Conservation (phyloP, 2,329 filamentous ascomycete genomes). For the Passalora sequoiae region DNA sequence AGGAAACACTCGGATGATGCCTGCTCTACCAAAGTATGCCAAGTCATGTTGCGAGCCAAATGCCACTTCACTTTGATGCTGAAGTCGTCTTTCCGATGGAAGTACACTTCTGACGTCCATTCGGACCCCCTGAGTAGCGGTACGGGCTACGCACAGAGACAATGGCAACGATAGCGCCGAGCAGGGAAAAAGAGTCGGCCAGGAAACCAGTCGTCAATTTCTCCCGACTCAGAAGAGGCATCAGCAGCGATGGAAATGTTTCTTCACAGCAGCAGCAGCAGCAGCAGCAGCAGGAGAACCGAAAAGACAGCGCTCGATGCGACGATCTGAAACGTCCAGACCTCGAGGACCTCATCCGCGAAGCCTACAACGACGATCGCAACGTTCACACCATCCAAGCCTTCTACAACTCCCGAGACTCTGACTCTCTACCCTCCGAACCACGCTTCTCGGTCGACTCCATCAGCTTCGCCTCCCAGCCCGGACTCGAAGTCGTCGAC, state of each 20-base stretch:
- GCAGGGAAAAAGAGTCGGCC: not conserved
- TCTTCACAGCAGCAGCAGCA: too few relatives aligned
- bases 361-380: slow-evolving; percentile 3
- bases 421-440: slow-evolving; percentile 7
- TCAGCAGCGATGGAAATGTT: not conserved
- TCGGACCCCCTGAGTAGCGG: too few relatives aligned
- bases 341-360: not conserved
- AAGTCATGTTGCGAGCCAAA: too few relatives aligned
- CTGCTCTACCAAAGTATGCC: too few relatives aligned
- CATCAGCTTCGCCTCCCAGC: slow-evolving; percentile 3
- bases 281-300: slow-evolving; percentile 9
- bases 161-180: slow-evolving; percentile 3
- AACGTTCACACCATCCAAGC: slow-evolving; percentile 11
- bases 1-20: too few relatives aligned
- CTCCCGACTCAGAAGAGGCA: slow-evolving; percentile 2
- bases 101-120: too few relatives aligned
- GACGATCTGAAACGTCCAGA: not conserved
- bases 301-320: not conserved
- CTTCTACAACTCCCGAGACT: slow-evolving; percentile 14
- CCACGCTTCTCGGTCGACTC: slow-evolving; percentile 12
- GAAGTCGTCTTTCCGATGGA: not conserved
- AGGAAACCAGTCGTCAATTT: slow-evolving; percentile 9
- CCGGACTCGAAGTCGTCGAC: not conserved
- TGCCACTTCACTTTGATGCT: too few relatives aligned
- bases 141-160: too few relatives aligned